Percentiles rank a stretch among this genome's conserved stretches.
Evolutionary conservation across 352 stramenopile genomes (phyloP).

Genomic region (Pythium biforme): DNA sequence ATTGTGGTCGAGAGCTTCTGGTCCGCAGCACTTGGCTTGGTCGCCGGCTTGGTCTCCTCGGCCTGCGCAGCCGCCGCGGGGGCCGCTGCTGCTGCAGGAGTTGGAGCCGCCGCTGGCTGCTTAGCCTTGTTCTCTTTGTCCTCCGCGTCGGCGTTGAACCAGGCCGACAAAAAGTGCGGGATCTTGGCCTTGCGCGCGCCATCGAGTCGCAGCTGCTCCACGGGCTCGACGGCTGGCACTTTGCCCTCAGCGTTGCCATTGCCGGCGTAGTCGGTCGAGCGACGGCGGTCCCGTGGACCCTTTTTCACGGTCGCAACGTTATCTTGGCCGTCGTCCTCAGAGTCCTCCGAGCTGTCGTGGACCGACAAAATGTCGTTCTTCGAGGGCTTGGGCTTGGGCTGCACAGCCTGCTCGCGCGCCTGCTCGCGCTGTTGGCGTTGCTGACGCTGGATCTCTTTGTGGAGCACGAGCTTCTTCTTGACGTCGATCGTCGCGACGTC

Average conservation of each 20-base stretch:
- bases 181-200: constrained; percentile 75
- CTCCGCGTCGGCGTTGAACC: constrained; percentile 56
- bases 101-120: constrained; percentile 15
- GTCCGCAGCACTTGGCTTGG: neutral
- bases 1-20: neutral
- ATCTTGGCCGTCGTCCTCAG: constrained; percentile 25
- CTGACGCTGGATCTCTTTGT: constrained; percentile 46
- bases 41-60: constrained; percentile 8
- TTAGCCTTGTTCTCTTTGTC: constrained; percentile 34
- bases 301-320: constrained; percentile 53
- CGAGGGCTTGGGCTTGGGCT: constrained; percentile 31
- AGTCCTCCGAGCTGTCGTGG: constrained; percentile 23
- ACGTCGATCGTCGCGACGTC: constrained; percentile 56
- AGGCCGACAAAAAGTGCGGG: constrained; percentile 63
- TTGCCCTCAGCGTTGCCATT: constrained; percentile 33
- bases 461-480: constrained; percentile 52
- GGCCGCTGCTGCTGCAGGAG: constrained; percentile 27
- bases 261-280: constrained; percentile 32
- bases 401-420: constrained; percentile 3
- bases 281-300: constrained; percentile 33
- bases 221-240: constrained; percentile 44
- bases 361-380: constrained; percentile 24
- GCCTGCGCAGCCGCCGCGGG: neutral
- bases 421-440: constrained; percentile 33
- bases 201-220: constrained; percentile 64